Conservation (phyloP, 768 basidiomycete genomes). For the Leccinum variicolor region DNA sequence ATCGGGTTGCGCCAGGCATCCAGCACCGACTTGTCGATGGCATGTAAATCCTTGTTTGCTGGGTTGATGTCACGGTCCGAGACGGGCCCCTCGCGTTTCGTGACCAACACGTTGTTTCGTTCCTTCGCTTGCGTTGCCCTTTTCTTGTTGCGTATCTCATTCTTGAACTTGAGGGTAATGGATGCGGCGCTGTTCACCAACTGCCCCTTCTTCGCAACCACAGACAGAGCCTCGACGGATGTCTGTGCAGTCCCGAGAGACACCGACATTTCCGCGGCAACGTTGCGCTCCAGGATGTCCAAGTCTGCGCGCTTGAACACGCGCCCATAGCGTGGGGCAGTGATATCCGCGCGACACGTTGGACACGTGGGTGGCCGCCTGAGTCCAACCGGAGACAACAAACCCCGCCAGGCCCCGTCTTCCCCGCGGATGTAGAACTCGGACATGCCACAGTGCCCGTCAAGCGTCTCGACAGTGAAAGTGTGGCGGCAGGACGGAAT, state of each 20-base stretch:
- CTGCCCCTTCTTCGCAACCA: conserved; percentile 18
- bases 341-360: conserved; percentile 56
- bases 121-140: conserved; percentile 3
- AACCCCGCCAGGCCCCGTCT: conserved; percentile 41
- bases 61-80: conserved; percentile 30
- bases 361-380: conserved; percentile 54
- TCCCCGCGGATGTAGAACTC: conserved; percentile 44
- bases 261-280: conserved; percentile 49
- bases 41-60: conserved; percentile 20
- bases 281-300: conserved; percentile 63
- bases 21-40: conserved; percentile 30
- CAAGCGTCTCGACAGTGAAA: conserved; percentile 71
- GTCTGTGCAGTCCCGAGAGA: conserved; percentile 34
- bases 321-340: conserved; percentile 57
- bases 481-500: conserved; percentile 58
- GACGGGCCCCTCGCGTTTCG: conserved; percentile 20
- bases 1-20: conserved; percentile 40
- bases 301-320: conserved; percentile 59
- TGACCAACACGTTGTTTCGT: conserved; percentile 14
- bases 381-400: conserved; percentile 40
- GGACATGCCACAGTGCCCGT: conserved; percentile 51
- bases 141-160: conserved; percentile 2
- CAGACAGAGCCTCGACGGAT: conserved; percentile 28
- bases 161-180: conserved; percentile 17
- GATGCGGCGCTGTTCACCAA: conserved; percentile 1